phyloP scores from a whole-genome alignment of 2,329 filamentous ascomycete genomes.

The Colletotrichum truncatum region DNA sequence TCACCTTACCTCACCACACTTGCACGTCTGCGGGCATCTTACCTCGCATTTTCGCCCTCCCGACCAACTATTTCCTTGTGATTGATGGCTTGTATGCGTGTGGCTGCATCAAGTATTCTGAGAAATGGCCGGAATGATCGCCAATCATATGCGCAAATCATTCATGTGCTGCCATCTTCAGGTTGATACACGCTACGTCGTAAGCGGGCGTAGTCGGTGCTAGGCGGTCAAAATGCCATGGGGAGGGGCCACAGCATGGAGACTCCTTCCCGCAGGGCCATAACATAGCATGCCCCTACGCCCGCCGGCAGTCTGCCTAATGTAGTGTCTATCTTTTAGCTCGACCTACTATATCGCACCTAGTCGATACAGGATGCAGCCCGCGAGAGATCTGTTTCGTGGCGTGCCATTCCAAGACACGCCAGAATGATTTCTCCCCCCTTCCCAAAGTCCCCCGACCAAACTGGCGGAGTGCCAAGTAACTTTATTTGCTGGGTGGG shows the following conservation, averaged over 20 bases:
- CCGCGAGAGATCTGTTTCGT: constrained; percentile 25
- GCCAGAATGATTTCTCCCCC: neutral
- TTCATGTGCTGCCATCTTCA: constrained; percentile 13
- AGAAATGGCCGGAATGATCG: constrained; percentile 10
- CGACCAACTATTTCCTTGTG: neutral
- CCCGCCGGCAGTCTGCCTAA: neutral
- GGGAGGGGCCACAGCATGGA: neutral
- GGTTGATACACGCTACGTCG: neutral
- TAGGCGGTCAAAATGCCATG: neutral
- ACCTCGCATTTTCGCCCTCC: neutral
- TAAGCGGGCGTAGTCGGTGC: neutral
- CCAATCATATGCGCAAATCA: constrained; percentile 25
- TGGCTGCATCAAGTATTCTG: neutral
- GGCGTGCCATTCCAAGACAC: constrained; percentile 25
- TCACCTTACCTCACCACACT: neutral
- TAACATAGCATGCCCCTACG: neutral
- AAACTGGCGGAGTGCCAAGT: constrained; percentile 29
- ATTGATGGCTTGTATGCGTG: neutral
- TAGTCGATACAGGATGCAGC: constrained; percentile 8
- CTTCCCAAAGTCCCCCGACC: constrained; percentile 12
- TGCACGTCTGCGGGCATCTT: neutral
- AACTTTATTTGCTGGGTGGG: constrained; percentile 28
- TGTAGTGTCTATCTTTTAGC: constrained; percentile 3
- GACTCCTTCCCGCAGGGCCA: neutral
- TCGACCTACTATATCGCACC: neutral